Evolutionary conservation across 2,329 filamentous ascomycete species (phyloP), one percentile per base, ranked within the genome.

Genomic region (Rhynchosporium agropyri): DNA sequence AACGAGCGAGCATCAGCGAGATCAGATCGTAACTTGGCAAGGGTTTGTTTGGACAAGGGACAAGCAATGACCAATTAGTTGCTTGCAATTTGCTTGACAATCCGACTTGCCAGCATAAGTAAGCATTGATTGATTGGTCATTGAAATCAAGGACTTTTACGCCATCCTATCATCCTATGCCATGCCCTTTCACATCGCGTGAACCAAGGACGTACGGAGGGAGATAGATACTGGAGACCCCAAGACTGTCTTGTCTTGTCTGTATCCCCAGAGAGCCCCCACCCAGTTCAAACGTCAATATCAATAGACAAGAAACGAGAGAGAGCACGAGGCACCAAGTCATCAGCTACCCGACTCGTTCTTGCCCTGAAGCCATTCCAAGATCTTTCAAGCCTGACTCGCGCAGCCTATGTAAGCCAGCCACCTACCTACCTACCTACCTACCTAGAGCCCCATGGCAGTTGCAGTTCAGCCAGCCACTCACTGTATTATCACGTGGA

Each of bases 351-450:
- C 12, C 3, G 7, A 15, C 15, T 15, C 13, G n/a, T n/a, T 5
- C 50, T 8, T 42, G 51, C 40, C 51, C 26, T 54, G 51, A 54
- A 53, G 50, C 50, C 51, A 54, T 54, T 53, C 50, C 50, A 54
- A 54, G 51, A 13, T 36, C 10, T 54, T 15, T 31, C 49, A 53
- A 53, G 49, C 20, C 46, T 13, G 8, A 4, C 46, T 31, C 46
- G 15, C 31, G 20, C 20, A 20, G 20, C 20, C 20, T 20, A 20
- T 1, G 20, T 20, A 20, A 20, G 20, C 20, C 20, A n/a, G n/a
- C n/a, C n/a, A 20, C 20, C 20, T 1, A 1, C 20, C 20, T 20
- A 1, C 20, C 20, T 20, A 20, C 20, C 20, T 1, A 1, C 20
- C 20, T 20, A 1, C 20, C 20, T 20, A 20, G 20, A 20, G 20